A percentile compares a stretch with the other conserved stretches of the same genome.
Evolutionary conservation across 192 early-diverging fungal genomes (phyloP).

Genomic region (Coemansia sp.): DNA sequence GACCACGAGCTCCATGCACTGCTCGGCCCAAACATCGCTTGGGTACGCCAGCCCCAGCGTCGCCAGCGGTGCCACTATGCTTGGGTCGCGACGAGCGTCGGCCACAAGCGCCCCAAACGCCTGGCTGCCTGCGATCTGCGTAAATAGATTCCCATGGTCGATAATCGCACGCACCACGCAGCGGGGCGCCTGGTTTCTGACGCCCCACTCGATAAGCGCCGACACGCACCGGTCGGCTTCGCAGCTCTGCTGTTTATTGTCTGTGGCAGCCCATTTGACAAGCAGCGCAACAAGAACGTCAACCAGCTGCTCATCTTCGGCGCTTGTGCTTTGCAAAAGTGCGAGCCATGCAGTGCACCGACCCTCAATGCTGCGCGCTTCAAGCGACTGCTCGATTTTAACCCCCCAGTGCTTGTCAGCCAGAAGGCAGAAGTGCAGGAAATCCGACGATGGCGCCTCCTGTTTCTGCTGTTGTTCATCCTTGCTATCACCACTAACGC

Average conservation of each 20-base stretch:
- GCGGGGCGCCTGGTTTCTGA: slow-evolving; percentile 5
- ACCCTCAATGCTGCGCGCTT: background rate
- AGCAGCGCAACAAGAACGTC: slow-evolving; percentile 19
- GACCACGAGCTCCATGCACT: slow-evolving; percentile 29
- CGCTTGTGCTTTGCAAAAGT: slow-evolving; percentile 4
- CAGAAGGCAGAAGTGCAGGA: slow-evolving; percentile 23
- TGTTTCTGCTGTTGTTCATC: background rate
- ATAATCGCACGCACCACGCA: slow-evolving; percentile 11
- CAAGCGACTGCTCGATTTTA: background rate
- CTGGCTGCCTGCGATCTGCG: background rate
- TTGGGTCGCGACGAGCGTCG: slow-evolving; percentile 3
- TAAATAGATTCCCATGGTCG: slow-evolving; percentile 5
- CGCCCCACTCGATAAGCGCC: slow-evolving; percentile 20
- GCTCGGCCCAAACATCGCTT: slow-evolving; percentile 26
- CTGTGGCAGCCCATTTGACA: slow-evolving; percentile 9
- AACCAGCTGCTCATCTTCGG: slow-evolving; percentile 4
- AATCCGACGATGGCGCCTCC: slow-evolving; percentile 6
- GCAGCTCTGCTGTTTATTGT: too few species aligned
- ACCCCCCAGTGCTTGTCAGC: slow-evolving; percentile 31
- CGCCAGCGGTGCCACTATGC: slow-evolving; percentile 20
- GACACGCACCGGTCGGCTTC: slow-evolving; percentile 10
- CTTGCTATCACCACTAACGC: background rate
- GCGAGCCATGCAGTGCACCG: slow-evolving; percentile 2
- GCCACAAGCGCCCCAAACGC: slow-evolving; percentile 16
- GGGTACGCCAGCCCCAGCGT: slow-evolving; percentile 28